Percentiles rank a stretch among this genome's conserved stretches.
phyloP scores from a whole-genome alignment of 495 filamentous ascomycete species.

The Aeminium ludgeri region DNA sequence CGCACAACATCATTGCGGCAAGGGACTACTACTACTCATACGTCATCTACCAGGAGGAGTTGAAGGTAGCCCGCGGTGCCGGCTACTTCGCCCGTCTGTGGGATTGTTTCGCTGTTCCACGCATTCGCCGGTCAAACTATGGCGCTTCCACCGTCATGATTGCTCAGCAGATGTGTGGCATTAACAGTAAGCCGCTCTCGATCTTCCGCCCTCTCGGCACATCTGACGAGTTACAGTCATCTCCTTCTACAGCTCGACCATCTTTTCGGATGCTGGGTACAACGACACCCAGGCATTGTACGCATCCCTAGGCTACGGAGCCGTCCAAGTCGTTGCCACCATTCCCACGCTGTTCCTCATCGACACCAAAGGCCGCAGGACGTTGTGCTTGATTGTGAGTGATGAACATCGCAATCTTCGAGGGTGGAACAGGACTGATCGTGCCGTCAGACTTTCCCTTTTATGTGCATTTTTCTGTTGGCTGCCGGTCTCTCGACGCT shows the following conservation, averaged over 20 bases:
- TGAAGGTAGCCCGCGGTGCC: conserved; percentile 5
- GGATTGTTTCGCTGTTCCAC: conserved; percentile 53
- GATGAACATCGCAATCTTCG: neutral
- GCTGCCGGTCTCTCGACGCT: conserved; percentile 20
- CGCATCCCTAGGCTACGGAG: conserved; percentile 43
- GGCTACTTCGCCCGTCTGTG: conserved; percentile 38
- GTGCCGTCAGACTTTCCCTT: conserved; percentile 21
- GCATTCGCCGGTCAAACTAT: conserved; percentile 47
- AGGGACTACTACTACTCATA: conserved; percentile 36
- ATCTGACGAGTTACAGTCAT: conserved; percentile 17
- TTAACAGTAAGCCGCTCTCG: conserved; percentile 29
- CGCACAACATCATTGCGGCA: conserved; percentile 32
- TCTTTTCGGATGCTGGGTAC: conserved; percentile 42
- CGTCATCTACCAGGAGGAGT: conserved; percentile 14
- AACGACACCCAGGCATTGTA: conserved; percentile 29
- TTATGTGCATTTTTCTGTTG: conserved; percentile 24
- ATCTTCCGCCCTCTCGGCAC: conserved; percentile 3
- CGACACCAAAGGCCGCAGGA: conserved; percentile 28
- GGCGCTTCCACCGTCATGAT: conserved; percentile 54
- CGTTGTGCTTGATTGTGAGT: conserved; percentile 26
- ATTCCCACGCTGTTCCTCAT: conserved; percentile 50
- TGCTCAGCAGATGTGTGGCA: conserved; percentile 44
- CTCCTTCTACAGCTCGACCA: conserved; percentile 35
- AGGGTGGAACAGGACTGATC: neutral
- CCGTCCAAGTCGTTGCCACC: conserved; percentile 49